phyloP scores from a whole-genome alignment of 2,329 filamentous ascomycete genomes.

The Pyricularia sp. region DNA sequence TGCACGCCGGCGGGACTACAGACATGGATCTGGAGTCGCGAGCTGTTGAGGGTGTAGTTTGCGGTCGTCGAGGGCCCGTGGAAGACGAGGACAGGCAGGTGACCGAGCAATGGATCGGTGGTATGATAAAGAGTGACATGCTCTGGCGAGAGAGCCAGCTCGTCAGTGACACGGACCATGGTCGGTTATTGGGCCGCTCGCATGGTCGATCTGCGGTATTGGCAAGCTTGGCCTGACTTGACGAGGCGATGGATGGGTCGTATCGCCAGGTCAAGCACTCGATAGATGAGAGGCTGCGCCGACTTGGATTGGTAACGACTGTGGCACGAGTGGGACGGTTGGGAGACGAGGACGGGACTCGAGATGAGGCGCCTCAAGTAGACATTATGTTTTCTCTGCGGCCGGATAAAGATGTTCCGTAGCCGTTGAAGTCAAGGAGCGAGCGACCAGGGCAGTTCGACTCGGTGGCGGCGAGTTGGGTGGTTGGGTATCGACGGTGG shows the following conservation, averaged over 20 bases:
- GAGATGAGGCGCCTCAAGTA: neutral
- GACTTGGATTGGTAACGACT: neutral
- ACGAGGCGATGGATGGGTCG: neutral
- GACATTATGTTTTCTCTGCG: neutral
- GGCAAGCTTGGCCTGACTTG: neutral
- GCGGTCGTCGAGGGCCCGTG: constrained; percentile 82
- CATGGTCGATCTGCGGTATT: constrained; percentile 16
- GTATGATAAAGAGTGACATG: constrained; percentile 80
- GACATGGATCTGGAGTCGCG: constrained; percentile 87
- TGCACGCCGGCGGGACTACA: constrained; percentile 80
- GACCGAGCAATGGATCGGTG: constrained; percentile 68
- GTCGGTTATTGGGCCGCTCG: constrained; percentile 28
- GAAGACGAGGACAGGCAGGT: constrained; percentile 77
- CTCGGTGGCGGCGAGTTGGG: neutral
- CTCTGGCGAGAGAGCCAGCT: constrained; percentile 68
- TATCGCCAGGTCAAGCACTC: neutral
- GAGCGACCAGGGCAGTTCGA: neutral
- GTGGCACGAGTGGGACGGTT: neutral
- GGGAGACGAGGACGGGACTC: neutral
- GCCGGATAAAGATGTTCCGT: neutral
- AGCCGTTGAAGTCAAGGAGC: neutral
- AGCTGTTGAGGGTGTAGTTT: constrained; percentile 77
- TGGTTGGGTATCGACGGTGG: neutral
- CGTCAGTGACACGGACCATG: constrained; percentile 75
- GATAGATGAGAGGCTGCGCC: neutral